Evolutionary conservation across 768 basidiomycete genomes (phyloP).

Genomic region (Trametopsis cervina): DNA sequence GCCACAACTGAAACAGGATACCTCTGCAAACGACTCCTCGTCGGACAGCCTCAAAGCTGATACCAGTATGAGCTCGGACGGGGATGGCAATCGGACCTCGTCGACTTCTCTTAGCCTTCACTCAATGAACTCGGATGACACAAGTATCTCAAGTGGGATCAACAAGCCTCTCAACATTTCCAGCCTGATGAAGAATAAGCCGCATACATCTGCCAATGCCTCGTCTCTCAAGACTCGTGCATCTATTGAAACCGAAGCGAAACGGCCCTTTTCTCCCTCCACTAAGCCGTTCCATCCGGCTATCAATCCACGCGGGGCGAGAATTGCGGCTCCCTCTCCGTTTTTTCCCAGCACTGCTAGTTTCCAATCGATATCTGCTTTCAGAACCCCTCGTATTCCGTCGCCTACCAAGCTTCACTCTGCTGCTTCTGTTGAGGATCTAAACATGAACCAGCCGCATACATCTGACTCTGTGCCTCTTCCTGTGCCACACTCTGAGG

Average conservation of each 20-base stretch:
- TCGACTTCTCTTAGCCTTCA: background rate
- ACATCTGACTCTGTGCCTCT: slow-evolving; percentile 11
- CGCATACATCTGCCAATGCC: background rate
- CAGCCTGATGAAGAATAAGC: slow-evolving; percentile 12
- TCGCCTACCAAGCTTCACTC: slow-evolving; percentile 5
- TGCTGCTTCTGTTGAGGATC: slow-evolving; percentile 8
- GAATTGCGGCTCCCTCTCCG: slow-evolving; percentile 11
- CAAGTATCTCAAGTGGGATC: slow-evolving; percentile 3
- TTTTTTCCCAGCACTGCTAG: slow-evolving; percentile 9
- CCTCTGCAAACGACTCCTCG: slow-evolving; percentile 13
- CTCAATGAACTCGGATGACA: background rate
- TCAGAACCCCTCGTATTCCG: background rate
- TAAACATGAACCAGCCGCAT: slow-evolving; percentile 20
- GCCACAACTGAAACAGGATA: slow-evolving; percentile 13
- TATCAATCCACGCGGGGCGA: slow-evolving; percentile 1
- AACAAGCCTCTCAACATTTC: slow-evolving; percentile 23
- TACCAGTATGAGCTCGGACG: background rate
- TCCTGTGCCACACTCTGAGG: background rate
- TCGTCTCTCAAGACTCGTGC: slow-evolving; percentile 5
- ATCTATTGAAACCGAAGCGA: slow-evolving; percentile 11
- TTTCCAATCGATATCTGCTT: background rate
- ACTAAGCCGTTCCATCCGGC: slow-evolving; percentile 10
- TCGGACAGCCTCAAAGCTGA: slow-evolving; percentile 1
- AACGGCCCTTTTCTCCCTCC: slow-evolving; percentile 5
- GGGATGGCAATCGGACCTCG: background rate